Conservation (phyloP, 2,329 filamentous ascomycete genomes). For the Sphaerulina musiva region DNA sequence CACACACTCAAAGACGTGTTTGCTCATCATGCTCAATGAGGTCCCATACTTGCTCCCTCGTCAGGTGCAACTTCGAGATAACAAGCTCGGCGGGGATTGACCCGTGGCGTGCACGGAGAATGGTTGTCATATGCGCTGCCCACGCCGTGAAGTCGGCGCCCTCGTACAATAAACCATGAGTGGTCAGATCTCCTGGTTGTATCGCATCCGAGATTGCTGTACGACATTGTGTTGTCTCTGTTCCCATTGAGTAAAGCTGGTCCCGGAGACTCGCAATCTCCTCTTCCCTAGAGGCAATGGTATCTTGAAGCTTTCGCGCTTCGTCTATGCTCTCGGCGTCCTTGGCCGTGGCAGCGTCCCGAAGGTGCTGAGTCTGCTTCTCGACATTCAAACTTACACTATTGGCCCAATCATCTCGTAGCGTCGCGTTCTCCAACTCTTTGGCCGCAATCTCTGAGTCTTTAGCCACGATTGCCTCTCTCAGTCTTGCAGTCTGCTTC, state of each 20-base stretch:
- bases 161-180: constrained; percentile 3
- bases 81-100: not conserved
- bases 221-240: no score
- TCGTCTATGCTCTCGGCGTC: not conserved
- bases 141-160: constrained; percentile 5
- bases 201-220: not conserved
- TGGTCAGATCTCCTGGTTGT: not conserved
- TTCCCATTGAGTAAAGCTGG: not conserved
- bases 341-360: not conserved
- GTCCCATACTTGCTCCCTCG: not conserved
- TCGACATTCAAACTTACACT: constrained; percentile 51
- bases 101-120: not conserved
- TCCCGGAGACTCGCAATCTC: not conserved
- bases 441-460: constrained; percentile 25
- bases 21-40: not conserved
- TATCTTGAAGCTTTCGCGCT: not conserved
- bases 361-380: constrained; percentile 29
- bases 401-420: constrained; percentile 30
- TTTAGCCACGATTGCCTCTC: constrained; percentile 30
- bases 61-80: not conserved
- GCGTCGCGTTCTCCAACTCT: no score
- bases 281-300: not conserved
- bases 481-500: constrained; percentile 37
- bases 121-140: not conserved
- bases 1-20: not conserved